These are phyloP conservation scores for Diaporthe australafricana DNA, from an alignment of 2,329 filamentous ascomycete species.

Conservation along the genomic window DNA sequence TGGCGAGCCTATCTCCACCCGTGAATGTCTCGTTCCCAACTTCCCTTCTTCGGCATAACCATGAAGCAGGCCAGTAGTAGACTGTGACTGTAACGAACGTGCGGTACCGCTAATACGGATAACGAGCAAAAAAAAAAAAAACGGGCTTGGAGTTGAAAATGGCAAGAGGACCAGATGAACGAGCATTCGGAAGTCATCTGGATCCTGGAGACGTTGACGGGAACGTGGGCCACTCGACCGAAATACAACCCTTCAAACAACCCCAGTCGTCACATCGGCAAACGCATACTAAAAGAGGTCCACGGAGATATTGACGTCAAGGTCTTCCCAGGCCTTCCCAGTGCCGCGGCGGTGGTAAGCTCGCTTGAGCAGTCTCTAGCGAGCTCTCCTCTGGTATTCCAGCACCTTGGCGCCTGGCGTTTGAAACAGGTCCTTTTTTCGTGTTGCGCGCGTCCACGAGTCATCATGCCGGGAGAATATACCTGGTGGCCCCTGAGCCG, in stretches of 20 bases:
- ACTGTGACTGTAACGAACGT: background rate
- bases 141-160: conserved; percentile 20
- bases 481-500: conserved; percentile 24
- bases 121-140: conserved; percentile 10
- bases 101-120: conserved; percentile 22
- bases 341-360: conserved; percentile 6
- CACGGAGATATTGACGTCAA: conserved; percentile 30
- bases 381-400: background rate
- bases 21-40: conserved; percentile 8
- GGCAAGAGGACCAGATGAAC: conserved; percentile 14
- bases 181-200: conserved; percentile 27
- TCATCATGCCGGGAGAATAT: conserved; percentile 19
- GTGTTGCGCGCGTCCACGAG: conserved; percentile 28
- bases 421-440: conserved; percentile 21
- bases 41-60: conserved; percentile 12
- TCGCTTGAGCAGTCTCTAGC: conserved; percentile 9
- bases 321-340: background rate
- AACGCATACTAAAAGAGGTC: conserved; percentile 1
- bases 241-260: background rate
- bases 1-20: conserved; percentile 13
- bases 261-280: conserved; percentile 1
- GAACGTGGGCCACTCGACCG: conserved; percentile 16
- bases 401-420: conserved; percentile 22
- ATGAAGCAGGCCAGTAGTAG: background rate
- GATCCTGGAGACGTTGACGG: conserved; percentile 17